phyloP scores from a whole-genome alignment of 352 stramenopile genomes.

The Pythium guiyangense region DNA sequence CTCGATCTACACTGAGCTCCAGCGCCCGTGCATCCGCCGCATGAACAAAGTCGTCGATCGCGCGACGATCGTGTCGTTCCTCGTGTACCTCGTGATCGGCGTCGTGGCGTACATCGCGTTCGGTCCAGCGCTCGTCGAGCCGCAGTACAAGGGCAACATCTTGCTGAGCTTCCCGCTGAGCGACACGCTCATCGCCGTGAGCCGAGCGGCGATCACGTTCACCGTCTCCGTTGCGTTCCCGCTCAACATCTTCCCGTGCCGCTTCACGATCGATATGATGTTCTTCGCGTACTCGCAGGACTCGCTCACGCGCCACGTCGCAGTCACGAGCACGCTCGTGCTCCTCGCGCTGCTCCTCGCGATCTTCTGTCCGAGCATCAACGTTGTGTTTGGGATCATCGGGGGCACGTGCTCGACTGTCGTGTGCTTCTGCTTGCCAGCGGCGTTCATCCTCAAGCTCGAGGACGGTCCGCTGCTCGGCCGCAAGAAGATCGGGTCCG shows the following conservation, averaged over 20 bases:
- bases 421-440: constrained; percentile 82
- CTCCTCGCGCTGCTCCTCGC: constrained; percentile 63
- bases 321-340: constrained; percentile 59
- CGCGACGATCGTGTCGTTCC: constrained; percentile 65
- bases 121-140: constrained; percentile 49
- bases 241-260: constrained; percentile 85
- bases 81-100: constrained; percentile 75
- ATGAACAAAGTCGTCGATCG: constrained; percentile 88
- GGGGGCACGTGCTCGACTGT: constrained; percentile 77
- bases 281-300: constrained; percentile 78
- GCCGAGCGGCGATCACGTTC: constrained; percentile 82
- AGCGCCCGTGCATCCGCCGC: constrained; percentile 78
- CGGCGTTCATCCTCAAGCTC: constrained; percentile 83
- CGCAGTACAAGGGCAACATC: constrained; percentile 81
- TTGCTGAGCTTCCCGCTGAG: constrained; percentile 71
- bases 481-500: constrained; percentile 64
- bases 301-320: constrained; percentile 57
- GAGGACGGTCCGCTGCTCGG: constrained; percentile 67
- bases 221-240: constrained; percentile 80
- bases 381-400: constrained; percentile 85
- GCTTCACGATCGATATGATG: constrained; percentile 88
- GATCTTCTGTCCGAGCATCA: constrained; percentile 85
- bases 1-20: constrained; percentile 87
- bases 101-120: constrained; percentile 81
- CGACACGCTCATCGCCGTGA: constrained; percentile 77